A percentile compares a stretch with the other conserved stretches of the same genome.
phyloP scores from a whole-genome alignment of 2,329 filamentous ascomycete genomes.

The Aspergillus alliaceus region DNA sequence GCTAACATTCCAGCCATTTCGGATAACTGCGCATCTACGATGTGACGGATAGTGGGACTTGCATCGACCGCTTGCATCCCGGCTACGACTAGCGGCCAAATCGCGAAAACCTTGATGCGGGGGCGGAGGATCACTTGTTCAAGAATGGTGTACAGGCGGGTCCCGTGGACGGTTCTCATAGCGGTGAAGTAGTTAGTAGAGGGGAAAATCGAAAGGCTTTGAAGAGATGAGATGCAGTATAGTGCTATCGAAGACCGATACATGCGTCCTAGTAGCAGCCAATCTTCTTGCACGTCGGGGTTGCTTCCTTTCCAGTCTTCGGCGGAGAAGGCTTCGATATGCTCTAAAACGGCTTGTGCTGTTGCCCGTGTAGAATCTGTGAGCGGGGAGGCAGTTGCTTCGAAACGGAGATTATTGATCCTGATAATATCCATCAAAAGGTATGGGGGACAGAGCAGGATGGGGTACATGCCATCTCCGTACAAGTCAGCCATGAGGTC shows the following conservation, averaged over 20 bases:
- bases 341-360: neutral
- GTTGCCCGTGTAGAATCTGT: neutral
- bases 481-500: slow-evolving; percentile 1
- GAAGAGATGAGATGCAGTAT: slow-evolving; percentile 7
- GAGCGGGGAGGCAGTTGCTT: neutral
- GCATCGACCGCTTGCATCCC: neutral
- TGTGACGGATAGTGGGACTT: neutral
- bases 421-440: slow-evolving; percentile 1
- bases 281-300: neutral
- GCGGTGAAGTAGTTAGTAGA: neutral
- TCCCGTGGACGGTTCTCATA: neutral
- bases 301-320: neutral
- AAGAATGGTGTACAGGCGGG: neutral
- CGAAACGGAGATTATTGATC: slow-evolving; percentile 8
- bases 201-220: slow-evolving; percentile 1
- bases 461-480: slow-evolving; percentile 3
- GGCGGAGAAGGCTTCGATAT: slow-evolving; percentile 1
- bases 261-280: slow-evolving; percentile 5
- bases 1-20: neutral
- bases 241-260: slow-evolving; percentile 7
- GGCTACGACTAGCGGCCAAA: slow-evolving; percentile 8
- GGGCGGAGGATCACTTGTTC: neutral
- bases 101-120: slow-evolving; percentile 1
- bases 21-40: neutral
- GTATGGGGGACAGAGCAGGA: slow-evolving; percentile 3